Evolutionary conservation across 2,329 filamentous ascomycete species (phyloP), one percentile per base, ranked within the genome.

Genomic region (Fusarium beomiforme): DNA sequence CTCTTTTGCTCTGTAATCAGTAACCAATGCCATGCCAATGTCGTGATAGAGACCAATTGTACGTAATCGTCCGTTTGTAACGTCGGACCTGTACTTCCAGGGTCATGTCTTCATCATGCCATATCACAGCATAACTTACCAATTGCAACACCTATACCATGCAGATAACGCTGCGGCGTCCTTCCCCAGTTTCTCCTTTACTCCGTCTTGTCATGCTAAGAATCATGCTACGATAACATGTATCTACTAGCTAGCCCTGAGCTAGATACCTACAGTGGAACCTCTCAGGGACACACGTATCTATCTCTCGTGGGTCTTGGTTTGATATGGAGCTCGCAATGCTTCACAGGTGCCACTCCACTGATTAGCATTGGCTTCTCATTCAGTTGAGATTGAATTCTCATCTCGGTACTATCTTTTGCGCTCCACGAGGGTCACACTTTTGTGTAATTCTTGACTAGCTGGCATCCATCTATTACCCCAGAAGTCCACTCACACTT

Each of bases 401-500:
- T 67, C 36, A 59, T 53, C 57, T 65, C 66, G 66, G 67, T 65
- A 57, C 53, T 68, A 56, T 34, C 53, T 59, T 61, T 55, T 62
- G 24, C 41, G 60, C 47, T 56, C 60, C 59, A 43, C 24, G 47
- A 46, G 23, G 58, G 46, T 34, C 46, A 53, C 34, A 36, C 39
- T 41, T 67, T n/a, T 37, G 34, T 44, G n/a, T 53, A 36, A 56
- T 61, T 59, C 37, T 37, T 49, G 37, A 59, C 58, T 62, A 64
- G 60, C 55, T 57, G 55, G 56, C 53, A 56, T 34, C 47, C 43
- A 49, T 50, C 41, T 59, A 39, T 70, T 76, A 76, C 72, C 74
- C 74, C 74, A 72, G 57, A 59, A 59, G 61, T 67, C 74, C 74
- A 76, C 74, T 70, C 74, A 68, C 74, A 72, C 72, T 69, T 64